phyloP scores from a whole-genome alignment of 805 yeast species.

The Lachancea meyersii region DNA sequence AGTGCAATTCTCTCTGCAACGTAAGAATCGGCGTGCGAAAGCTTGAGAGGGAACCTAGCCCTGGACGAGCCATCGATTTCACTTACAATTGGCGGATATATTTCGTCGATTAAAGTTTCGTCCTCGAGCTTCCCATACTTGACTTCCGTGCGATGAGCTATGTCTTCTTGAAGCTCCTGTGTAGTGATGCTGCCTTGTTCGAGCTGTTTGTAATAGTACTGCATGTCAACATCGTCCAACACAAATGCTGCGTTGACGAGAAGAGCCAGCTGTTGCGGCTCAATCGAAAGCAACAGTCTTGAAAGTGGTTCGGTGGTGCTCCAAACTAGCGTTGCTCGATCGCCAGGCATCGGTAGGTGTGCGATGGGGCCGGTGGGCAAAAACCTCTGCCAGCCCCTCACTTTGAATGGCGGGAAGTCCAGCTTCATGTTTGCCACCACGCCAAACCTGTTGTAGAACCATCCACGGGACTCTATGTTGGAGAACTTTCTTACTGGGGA shows the following conservation, averaged over 20 bases:
- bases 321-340: slow-evolving; percentile 92
- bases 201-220: slow-evolving; percentile 50
- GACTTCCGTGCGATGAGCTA: slow-evolving; percentile 57
- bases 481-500: slow-evolving; percentile 86
- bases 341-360: slow-evolving; percentile 78
- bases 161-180: slow-evolving; percentile 54
- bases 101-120: slow-evolving; percentile 46
- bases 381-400: slow-evolving; percentile 89
- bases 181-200: slow-evolving; percentile 32
- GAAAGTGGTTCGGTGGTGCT: slow-evolving; percentile 75
- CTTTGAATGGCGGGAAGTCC: slow-evolving; percentile 62
- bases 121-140: slow-evolving; percentile 26
- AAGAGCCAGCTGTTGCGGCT: slow-evolving; percentile 56
- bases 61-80: slow-evolving; percentile 57
- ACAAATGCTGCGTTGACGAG: slow-evolving; percentile 82
- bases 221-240: slow-evolving; percentile 70
- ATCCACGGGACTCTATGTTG: slow-evolving; percentile 79
- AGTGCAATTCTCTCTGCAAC: slow-evolving; percentile 78
- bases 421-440: slow-evolving; percentile 84
- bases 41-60: slow-evolving; percentile 81
- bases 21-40: slow-evolving; percentile 88
- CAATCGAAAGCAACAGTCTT: slow-evolving; percentile 49
- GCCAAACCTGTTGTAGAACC: slow-evolving; percentile 85
- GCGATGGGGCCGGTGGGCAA: slow-evolving; percentile 91
- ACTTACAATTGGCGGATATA: slow-evolving; percentile 60